These are phyloP conservation scores for Rhizopogon vinicolor DNA, from an alignment of 768 basidiomycete genomes.

Conservation along the genomic window DNA sequence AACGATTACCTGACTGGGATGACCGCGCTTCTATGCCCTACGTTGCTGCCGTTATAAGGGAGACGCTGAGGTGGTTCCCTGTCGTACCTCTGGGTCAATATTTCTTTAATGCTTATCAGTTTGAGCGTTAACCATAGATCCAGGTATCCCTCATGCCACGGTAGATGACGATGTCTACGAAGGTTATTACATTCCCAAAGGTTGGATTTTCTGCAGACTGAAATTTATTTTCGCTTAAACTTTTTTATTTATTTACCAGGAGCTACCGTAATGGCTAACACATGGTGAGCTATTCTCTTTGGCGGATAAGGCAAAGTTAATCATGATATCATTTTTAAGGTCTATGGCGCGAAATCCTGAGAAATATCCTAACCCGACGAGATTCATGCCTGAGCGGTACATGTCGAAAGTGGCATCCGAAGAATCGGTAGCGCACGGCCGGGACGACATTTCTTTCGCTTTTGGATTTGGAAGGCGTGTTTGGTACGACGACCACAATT, in stretches of 20 bases:
- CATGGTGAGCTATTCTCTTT: constrained; percentile 8
- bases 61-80: constrained; percentile 22
- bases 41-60: constrained; percentile 17
- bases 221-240: neutral
- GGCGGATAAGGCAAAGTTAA: neutral
- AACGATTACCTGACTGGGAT: constrained; percentile 16
- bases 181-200: constrained; percentile 45
- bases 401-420: constrained; percentile 4
- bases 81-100: constrained; percentile 8
- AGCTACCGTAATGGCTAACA: constrained; percentile 15
- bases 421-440: neutral
- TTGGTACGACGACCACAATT: constrained; percentile 4
- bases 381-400: constrained; percentile 35
- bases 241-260: constrained; percentile 7
- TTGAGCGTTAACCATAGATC: neutral
- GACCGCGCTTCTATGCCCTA: constrained; percentile 16
- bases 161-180: constrained; percentile 38
- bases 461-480: constrained; percentile 41
- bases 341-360: constrained; percentile 32
- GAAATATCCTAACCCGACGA: constrained; percentile 32
- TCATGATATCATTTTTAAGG: constrained; percentile 10
- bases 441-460: constrained; percentile 15
- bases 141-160: constrained; percentile 26
- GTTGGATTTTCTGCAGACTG: neutral
- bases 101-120: neutral